phyloP scores from a whole-genome alignment of 371 early-diverging fungal genomes.

The Rhizomucor pusillus region DNA sequence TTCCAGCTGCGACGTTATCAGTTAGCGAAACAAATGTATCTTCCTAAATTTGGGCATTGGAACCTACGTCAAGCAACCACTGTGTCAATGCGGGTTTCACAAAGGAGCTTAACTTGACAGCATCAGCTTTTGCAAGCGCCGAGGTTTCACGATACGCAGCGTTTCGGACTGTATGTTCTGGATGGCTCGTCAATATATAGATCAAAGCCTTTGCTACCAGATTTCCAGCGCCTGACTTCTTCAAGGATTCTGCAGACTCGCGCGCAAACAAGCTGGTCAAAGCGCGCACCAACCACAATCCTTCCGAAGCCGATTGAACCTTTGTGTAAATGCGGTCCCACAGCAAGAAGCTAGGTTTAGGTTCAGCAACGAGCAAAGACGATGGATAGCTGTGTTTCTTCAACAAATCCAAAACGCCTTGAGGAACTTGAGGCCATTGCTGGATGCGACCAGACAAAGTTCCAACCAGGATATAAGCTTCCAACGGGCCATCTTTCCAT shows the following conservation, averaged over 20 bases:
- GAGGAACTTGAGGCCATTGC: constrained; percentile 37
- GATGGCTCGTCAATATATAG: constrained; percentile 52
- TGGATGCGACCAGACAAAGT: constrained; percentile 45
- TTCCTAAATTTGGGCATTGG: neutral
- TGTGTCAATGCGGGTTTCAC: constrained; percentile 48
- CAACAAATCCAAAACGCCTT: constrained; percentile 28
- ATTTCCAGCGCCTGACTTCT: constrained; percentile 35
- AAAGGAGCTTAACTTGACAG: constrained; percentile 33
- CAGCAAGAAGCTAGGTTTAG: constrained; percentile 72
- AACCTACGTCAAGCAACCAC: constrained; percentile 54
- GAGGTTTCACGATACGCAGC: constrained; percentile 47
- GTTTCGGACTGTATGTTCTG: constrained; percentile 50
- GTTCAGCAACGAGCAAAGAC: constrained; percentile 28
- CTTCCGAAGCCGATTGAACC: constrained; percentile 65
- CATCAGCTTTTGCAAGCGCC: constrained; percentile 35
- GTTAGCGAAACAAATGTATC: too few species aligned
- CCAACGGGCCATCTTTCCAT: constrained; percentile 67
- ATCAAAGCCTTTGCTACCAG: constrained; percentile 47
- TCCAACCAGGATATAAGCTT: constrained; percentile 69
- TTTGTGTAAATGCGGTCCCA: constrained; percentile 84
- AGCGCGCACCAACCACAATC: constrained; percentile 70
- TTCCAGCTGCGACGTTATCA: constrained; percentile 25
- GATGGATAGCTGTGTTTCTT: constrained; percentile 43
- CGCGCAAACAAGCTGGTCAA: constrained; percentile 47
- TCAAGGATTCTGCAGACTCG: constrained; percentile 27